Evolutionary conservation across 331 rosid species (phyloP).

Genomic region (Arachis monticola): DNA sequence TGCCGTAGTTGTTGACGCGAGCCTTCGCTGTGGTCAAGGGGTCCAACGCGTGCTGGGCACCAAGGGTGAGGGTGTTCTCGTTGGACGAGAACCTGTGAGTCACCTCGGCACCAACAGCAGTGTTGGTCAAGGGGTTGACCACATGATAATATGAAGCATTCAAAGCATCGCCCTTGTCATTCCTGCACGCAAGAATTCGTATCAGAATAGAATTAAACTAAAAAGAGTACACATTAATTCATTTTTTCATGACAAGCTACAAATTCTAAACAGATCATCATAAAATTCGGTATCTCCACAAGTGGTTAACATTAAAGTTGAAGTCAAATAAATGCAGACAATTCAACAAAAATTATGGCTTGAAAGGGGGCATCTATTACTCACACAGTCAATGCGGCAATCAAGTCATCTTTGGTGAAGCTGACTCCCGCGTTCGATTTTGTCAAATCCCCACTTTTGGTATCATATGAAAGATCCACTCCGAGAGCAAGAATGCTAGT

Average conservation of each 20-base stretch:
- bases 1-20: constrained; percentile 79
- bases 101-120: constrained; percentile 90
- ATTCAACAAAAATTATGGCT: neutral
- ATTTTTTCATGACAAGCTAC: neutral
- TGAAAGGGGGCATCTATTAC: constrained; percentile 37
- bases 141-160: constrained; percentile 81
- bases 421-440: constrained; percentile 76
- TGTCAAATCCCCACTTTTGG: constrained; percentile 70
- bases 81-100: constrained; percentile 73
- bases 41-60: constrained; percentile 86
- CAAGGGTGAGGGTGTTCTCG: constrained; percentile 79
- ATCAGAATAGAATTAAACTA: constrained; percentile 20
- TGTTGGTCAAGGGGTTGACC: constrained; percentile 61
- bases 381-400: constrained; percentile 86
- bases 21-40: constrained; percentile 85
- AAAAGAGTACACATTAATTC: neutral
- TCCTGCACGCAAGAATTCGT: constrained; percentile 53
- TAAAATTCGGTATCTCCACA: neutral
- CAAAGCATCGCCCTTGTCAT: constrained; percentile 78
- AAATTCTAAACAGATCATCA: neutral
- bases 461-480: constrained; percentile 80
- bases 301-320: constrained; percentile 1
- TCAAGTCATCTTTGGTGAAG: constrained; percentile 69
- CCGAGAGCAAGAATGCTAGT: constrained; percentile 71
- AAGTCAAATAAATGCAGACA: constrained; percentile 14